These are phyloP conservation scores for Malbranchea zuffiana DNA, from an alignment of 2,329 filamentous ascomycete species.

Conservation along the genomic window DNA sequence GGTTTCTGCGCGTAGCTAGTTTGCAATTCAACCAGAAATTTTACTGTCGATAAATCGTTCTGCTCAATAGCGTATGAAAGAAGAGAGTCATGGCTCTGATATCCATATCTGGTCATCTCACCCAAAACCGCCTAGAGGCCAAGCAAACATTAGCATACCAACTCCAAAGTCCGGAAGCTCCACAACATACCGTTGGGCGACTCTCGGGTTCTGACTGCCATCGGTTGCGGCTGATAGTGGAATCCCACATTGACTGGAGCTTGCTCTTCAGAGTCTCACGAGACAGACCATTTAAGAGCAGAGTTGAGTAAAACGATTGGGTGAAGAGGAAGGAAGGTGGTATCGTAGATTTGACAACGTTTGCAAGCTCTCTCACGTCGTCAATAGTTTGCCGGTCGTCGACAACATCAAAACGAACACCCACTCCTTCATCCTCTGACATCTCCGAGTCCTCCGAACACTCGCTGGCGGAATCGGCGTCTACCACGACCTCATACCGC, in stretches of 20 bases:
- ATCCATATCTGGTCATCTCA: neutral
- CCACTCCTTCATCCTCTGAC: conserved; percentile 19
- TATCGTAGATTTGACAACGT: conserved; percentile 9
- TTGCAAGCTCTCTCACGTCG: conserved; percentile 51
- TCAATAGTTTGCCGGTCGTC: conserved; percentile 64
- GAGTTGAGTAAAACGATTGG: neutral
- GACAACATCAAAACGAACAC: conserved; percentile 43
- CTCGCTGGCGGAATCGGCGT: conserved; percentile 20
- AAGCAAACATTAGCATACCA: neutral
- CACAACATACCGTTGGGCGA: too few relatives aligned
- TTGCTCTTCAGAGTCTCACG: too few relatives aligned
- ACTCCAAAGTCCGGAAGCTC: too few relatives aligned
- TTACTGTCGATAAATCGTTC: conserved; percentile 43
- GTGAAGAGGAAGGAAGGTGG: neutral
- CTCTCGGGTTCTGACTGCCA: too few relatives aligned
- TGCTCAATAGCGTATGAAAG: conserved; percentile 36
- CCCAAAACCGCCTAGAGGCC: conserved; percentile 1
- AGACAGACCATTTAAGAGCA: neutral
- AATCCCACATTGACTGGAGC: too few relatives aligned
- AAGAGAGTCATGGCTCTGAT: conserved; percentile 7
- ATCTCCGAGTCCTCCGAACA: conserved; percentile 5
- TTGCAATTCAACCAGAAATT: conserved; percentile 44
- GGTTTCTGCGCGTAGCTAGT: conserved; percentile 32
- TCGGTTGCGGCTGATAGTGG: too few relatives aligned
- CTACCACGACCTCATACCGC: conserved; percentile 26